A percentile compares a stretch with the other conserved stretches of the same genome.
Evolutionary conservation across 2,329 filamentous ascomycete species (phyloP).

Genomic region (Arthrobotrys megalospora): DNA sequence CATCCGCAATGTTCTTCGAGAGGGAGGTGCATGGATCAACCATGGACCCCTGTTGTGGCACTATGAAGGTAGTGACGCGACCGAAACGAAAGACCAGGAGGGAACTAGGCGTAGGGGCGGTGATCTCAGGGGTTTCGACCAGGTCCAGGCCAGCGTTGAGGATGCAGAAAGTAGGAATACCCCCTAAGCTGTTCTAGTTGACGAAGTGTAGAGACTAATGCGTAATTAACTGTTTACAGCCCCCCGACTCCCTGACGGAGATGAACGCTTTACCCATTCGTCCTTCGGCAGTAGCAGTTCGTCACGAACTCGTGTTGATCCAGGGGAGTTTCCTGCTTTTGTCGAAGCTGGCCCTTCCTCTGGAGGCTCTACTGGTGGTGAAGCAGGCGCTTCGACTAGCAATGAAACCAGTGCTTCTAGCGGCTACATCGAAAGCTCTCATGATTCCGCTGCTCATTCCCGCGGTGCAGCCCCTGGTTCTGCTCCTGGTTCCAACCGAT

Average conservation of each 20-base stretch:
- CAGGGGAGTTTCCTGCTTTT: not conserved
- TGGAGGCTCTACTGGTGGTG: not conserved
- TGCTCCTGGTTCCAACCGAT: not conserved
- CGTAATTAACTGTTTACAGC: conserved; percentile 3
- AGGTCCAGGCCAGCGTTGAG: conserved; percentile 67
- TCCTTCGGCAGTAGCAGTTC: not conserved
- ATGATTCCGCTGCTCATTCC: not conserved
- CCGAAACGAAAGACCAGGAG: conserved; percentile 71
- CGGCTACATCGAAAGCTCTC: not conserved
- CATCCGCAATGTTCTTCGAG: conserved; percentile 81
- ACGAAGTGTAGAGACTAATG: not conserved
- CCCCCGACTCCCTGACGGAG: conserved; percentile 7
- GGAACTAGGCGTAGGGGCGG: conserved; percentile 68
- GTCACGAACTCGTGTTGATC: not conserved
- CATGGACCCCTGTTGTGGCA: conserved; percentile 95
- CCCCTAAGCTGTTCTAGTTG: not conserved
- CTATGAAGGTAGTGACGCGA: conserved; percentile 81
- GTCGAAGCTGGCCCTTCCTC: not conserved
- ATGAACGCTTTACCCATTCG: not conserved
- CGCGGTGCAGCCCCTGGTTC: not conserved
- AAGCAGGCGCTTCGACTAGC: not conserved
- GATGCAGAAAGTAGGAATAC: conserved; percentile 61
- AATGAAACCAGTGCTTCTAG: not conserved
- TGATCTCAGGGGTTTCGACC: conserved; percentile 63
- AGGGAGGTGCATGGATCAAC: conserved; percentile 88